Evolutionary conservation across 768 basidiomycete species (phyloP).

Genomic region (Phaffia tasmanica): DNA sequence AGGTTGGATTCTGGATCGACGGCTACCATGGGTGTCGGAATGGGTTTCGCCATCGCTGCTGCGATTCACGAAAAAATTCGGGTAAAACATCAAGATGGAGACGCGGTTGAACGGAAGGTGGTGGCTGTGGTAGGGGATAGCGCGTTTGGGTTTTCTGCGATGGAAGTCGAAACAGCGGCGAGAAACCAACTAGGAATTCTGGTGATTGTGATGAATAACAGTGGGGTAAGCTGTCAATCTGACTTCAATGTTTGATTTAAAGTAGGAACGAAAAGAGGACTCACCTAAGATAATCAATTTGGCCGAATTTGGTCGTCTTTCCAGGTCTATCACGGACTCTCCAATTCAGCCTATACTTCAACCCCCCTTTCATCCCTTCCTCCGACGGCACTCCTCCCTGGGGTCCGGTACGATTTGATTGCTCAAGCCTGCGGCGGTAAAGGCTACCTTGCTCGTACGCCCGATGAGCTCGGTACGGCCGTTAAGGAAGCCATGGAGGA

Average conservation of each 20-base stretch:
- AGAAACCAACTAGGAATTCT: slow-evolving; percentile 29
- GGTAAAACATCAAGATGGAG: slow-evolving; percentile 9
- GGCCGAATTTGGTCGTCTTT: not conserved
- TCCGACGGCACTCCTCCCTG: slow-evolving; percentile 28
- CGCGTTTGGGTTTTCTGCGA: slow-evolving; percentile 29
- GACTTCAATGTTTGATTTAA: not conserved
- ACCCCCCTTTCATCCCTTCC: slow-evolving; percentile 25
- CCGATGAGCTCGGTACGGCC: slow-evolving; percentile 25
- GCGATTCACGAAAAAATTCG: slow-evolving; percentile 5
- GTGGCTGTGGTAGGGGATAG: slow-evolving; percentile 29
- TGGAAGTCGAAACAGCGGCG: slow-evolving; percentile 30
- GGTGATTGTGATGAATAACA: slow-evolving; percentile 30
- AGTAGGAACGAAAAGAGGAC: not conserved
- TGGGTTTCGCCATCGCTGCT: slow-evolving; percentile 28
- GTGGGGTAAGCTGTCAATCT: slow-evolving; percentile 21
- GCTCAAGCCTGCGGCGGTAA: slow-evolving; percentile 25
- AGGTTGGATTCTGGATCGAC: slow-evolving; percentile 28
- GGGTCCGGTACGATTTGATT: slow-evolving; percentile 27
- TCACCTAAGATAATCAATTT: not conserved
- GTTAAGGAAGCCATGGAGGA: slow-evolving; percentile 21
- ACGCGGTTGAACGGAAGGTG: slow-evolving; percentile 15
- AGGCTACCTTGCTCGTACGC: slow-evolving; percentile 26
- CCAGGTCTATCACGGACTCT: slow-evolving; percentile 30
- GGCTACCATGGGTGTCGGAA: slow-evolving; percentile 30
- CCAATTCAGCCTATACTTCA: slow-evolving; percentile 12